Percentiles rank a stretch among this genome's conserved stretches.
Conservation (phyloP, 345 rosid genomes). For the Aquilaria malaccensis region DNA sequence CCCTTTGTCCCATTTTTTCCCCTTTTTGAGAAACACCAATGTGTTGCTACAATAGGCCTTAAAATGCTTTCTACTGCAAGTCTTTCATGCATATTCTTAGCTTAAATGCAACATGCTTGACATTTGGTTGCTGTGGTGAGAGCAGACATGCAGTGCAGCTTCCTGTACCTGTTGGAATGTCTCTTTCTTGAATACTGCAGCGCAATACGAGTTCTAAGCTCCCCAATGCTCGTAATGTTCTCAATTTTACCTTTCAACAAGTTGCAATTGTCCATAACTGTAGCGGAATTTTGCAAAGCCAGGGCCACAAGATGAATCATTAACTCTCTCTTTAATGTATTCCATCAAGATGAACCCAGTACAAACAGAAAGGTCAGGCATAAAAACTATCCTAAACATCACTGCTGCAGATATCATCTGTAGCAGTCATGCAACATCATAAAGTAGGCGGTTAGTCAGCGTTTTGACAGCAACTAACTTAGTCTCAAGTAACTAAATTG, state of each 20-base stretch:
- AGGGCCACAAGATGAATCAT: slow-evolving; percentile 20
- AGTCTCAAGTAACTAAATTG: no score
- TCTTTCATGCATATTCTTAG: no score
- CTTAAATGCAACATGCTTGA: no score
- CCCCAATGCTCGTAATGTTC: slow-evolving; percentile 26
- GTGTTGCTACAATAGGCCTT: no score
- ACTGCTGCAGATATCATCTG: background rate
- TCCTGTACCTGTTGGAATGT: slow-evolving; percentile 23
- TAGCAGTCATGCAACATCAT: no score
- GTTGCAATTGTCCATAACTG: slow-evolving; percentile 26
- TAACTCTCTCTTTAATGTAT: slow-evolving; percentile 23
- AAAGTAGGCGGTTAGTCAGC: no score
- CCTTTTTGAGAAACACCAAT: no score
- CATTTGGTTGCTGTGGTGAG: no score
- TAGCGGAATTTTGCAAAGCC: slow-evolving; percentile 11
- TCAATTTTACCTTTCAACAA: slow-evolving; percentile 21
- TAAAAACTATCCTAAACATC: background rate
- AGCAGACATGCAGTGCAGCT: no score
- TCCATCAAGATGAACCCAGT: slow-evolving; percentile 46
- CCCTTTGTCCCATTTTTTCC: no score
- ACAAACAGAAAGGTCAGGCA: background rate
- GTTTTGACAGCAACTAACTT: no score
- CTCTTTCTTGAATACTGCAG: slow-evolving; percentile 14
- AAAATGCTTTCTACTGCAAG: no score
- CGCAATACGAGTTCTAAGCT: slow-evolving; percentile 21